These are phyloP conservation scores for Allantophomopsis cytisporea DNA, from an alignment of 2,329 filamentous ascomycete genomes.

Conservation along the genomic window DNA sequence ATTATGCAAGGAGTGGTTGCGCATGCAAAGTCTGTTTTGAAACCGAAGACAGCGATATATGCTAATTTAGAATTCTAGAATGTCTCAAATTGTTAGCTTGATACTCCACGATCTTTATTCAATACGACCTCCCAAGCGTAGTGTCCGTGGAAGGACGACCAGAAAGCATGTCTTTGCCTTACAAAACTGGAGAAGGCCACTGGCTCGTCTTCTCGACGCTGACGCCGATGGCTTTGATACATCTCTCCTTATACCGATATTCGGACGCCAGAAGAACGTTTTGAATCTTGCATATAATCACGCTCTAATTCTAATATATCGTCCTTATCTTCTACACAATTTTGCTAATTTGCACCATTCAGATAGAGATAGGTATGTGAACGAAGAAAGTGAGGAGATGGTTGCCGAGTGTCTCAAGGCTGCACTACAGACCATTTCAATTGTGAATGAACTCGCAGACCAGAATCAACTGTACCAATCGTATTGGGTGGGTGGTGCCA, in stretches of 20 bases:
- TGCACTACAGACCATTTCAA: conserved; percentile 23
- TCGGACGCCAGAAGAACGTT: conserved; percentile 26
- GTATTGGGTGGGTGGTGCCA: conserved; percentile 22
- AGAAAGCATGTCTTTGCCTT: conserved; percentile 27
- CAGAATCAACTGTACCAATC: conserved; percentile 22
- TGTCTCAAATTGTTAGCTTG: conserved; percentile 27
- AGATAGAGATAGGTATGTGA: neutral
- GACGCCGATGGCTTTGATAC: conserved; percentile 11
- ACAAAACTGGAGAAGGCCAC: conserved; percentile 27
- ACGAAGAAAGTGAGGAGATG: conserved; percentile 12
- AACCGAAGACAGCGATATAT: neutral
- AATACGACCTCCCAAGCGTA: conserved; percentile 16
- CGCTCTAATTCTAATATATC: conserved; percentile 18
- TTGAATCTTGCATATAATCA: conserved; percentile 21
- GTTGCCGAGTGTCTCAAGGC: conserved; percentile 22
- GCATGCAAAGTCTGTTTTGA: conserved; percentile 21
- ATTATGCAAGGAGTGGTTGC: conserved; percentile 30
- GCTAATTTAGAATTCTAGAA: conserved; percentile 7
- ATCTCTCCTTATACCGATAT: conserved; percentile 30
- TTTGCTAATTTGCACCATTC: conserved; percentile 10
- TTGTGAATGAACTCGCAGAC: conserved; percentile 24
- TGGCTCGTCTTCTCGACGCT: conserved; percentile 27
- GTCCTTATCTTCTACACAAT: conserved; percentile 19
- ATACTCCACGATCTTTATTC: conserved; percentile 30
- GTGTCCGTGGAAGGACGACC: conserved; percentile 21